Evolutionary conservation across 169 alveolate genomes (phyloP), one percentile per base, ranked within the genome.

Genomic region (Plasmodium inui): DNA sequence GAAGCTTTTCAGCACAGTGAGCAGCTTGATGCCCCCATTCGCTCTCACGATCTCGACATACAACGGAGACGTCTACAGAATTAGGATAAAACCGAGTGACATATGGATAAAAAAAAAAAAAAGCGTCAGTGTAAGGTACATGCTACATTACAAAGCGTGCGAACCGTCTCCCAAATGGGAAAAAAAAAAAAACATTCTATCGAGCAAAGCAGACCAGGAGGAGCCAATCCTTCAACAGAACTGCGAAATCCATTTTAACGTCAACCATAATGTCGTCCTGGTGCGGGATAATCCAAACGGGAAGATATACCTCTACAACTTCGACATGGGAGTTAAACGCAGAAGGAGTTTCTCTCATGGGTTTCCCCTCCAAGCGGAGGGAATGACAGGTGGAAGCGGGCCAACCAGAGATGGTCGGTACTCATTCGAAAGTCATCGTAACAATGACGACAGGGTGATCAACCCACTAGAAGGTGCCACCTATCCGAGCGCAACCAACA

Each of bases 101-200:
- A 91, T 91, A 30, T 91, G 95, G 95, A 72, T 91, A 3, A 91
- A 91, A 39, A 91, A 91, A 70, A 39, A 57, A 82, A 91, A 91
- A 46, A 91, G 95, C 28, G 39, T 91, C 19, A 82, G 92, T 26
- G 92, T 91, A 22, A 61, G 95, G 28, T 91, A 91, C 57, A 28
- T 82, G 32, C 57, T 91, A 12, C 92, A 91, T 10, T 91, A 91
- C 26, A 91, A 28, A 82, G 76, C 50, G 26, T 41, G 14, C 41
- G 67, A 44, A 28, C 26, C 30, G 2, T 5, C 70, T 76, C 7
- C 28, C 7, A 70, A 73, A n/a, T n/a, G 41, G 28, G 34, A 39
- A 17, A 41, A 39, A 6, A 57, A 30, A 71, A 73, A 84, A 73
- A 84, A 72, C 34, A 57, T 37, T 6, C 1, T 26, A 53, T 72